Base-by-base conservation (phyloP, 371 early-diverging fungal genomes). In the Mucor mucedo region DNA sequence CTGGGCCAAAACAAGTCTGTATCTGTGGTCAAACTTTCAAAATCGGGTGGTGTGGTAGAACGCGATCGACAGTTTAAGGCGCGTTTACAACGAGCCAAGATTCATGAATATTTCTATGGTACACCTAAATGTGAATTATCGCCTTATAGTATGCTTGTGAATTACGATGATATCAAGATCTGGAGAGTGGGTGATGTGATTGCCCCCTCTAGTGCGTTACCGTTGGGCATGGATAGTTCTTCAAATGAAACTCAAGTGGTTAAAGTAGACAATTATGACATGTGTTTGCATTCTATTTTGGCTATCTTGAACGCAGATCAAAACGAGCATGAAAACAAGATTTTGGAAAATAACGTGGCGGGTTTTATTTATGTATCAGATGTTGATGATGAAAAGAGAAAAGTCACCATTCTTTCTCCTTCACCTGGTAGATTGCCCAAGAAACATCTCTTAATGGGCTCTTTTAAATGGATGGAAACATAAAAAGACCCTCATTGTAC, bases 101-200 rank as follows among this genome's bases (percentile, higher is more conserved):
- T 98, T 5, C 87, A 87, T 7, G 93, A 93, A 71, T 98, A 98
- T 82, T 98, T 98, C 82, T 96, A 97, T 74, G 98, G 98, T 3
- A 91, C 92, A 0, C 62, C 84, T 1, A 84, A 86, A 63, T 79
- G 75, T 33, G 92, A 92, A 60, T 68, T 94, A 45, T 87, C 88
- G 10, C 96, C 98, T 10, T 96, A 91, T 65, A 90, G 93, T 3
- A 90, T 89, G 55, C 82, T 90, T 28, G 85, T 95, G 40, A 79
- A 84, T 13, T 94, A 90, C 62, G 69, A 86, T 16, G 97, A 97
- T 57, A 66, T 95, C 14, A 75, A 73, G 29, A 82, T 97, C 4
- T 83, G 93, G 75, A 84, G 90, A 8, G 89, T 96, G 0, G 95
- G 94, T n/a, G 93, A 95, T 69, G 88, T 91, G 6, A 67, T 92